These are phyloP conservation scores for Candida odintsovae DNA, from an alignment of 805 yeast genomes.

Conservation along the genomic window DNA sequence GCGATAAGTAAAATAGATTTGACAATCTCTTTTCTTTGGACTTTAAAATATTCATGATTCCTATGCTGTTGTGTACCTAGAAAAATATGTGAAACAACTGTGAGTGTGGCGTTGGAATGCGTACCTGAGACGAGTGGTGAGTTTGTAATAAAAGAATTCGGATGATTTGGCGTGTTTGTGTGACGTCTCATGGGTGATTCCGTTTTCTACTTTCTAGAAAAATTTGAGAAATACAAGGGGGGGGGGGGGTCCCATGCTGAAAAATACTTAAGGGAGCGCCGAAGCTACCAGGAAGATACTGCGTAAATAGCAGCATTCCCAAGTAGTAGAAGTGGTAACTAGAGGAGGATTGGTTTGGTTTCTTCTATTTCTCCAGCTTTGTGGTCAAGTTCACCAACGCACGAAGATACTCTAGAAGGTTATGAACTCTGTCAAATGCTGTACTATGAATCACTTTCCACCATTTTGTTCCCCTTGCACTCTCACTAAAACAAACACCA, in stretches of 20 bases:
- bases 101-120: background rate
- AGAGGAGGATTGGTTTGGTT: too few species aligned
- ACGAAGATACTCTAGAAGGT: too few species aligned
- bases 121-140: background rate
- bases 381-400: too few species aligned
- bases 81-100: background rate
- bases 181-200: background rate
- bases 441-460: too few species aligned
- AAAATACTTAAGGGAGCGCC: background rate
- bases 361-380: too few species aligned
- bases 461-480: too few species aligned
- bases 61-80: background rate
- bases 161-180: background rate
- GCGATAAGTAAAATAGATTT: conserved; percentile 11
- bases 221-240: too few species aligned
- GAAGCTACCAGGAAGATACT: background rate
- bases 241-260: background rate
- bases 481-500: too few species aligned
- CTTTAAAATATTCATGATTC: conserved; percentile 2
- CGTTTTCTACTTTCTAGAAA: too few species aligned
- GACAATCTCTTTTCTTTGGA: conserved; percentile 11
- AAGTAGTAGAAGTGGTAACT: too few species aligned
- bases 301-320: background rate
- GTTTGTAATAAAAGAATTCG: too few species aligned
- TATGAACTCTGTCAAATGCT: too few species aligned